A percentile compares a stretch with the other conserved stretches of the same genome.
phyloP scores from a whole-genome alignment of 106 monocot genomes.

The Apostasia ramifera region DNA sequence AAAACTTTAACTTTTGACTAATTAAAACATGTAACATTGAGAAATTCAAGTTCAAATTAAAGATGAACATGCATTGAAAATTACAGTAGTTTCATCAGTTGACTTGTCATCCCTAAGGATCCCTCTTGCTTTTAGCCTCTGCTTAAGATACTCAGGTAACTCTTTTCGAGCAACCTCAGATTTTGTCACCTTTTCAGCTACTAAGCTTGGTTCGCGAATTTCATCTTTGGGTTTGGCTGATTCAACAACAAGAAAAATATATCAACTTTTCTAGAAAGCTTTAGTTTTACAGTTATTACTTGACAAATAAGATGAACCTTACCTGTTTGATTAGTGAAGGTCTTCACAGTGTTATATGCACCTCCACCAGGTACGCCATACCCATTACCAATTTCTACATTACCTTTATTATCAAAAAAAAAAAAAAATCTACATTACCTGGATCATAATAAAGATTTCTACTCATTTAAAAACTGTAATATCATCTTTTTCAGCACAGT shows the following conservation, averaged over 20 bases:
- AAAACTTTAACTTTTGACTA: no score
- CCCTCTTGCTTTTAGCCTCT: conserved; percentile 82
- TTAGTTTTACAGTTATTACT: background rate
- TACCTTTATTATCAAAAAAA: conserved; percentile 33
- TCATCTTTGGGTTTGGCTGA: conserved; percentile 28
- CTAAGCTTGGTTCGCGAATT: conserved; percentile 5
- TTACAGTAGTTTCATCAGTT: conserved; percentile 11
- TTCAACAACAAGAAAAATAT: background rate
- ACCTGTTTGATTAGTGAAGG: conserved; percentile 32
- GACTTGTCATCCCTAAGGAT: conserved; percentile 62
- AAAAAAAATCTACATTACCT: background rate
- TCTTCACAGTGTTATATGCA: conserved; percentile 55
- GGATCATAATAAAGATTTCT: background rate
- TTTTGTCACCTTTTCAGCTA: conserved; percentile 31
- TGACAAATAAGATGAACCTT: conserved; percentile 13
- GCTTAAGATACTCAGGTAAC: conserved; percentile 82
- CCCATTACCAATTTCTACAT: conserved; percentile 97
- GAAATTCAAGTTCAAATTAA: background rate
- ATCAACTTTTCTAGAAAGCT: background rate
- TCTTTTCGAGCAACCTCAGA: conserved; percentile 29
- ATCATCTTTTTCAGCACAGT: background rate
- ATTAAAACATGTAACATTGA: no score
- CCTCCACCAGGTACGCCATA: conserved; percentile 99
- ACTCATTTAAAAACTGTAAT: background rate
- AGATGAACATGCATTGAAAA: conserved; percentile 27